Conservation (phyloP, 2,329 filamentous ascomycete species). For the Hysterium pulicare region DNA sequence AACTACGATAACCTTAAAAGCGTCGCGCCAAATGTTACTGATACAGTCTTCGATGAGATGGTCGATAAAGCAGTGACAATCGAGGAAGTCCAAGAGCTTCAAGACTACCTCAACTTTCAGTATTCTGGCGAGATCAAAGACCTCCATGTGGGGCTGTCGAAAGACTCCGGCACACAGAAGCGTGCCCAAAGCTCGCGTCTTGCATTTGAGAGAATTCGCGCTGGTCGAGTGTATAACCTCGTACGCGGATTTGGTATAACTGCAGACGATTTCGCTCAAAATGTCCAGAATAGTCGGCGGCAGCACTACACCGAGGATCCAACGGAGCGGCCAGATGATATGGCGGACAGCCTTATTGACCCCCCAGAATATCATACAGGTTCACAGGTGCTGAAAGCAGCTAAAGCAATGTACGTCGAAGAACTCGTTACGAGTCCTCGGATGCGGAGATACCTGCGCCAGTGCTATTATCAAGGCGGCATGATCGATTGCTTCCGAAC, state of each 20-base stretch:
- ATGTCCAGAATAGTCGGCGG: slow-evolving; percentile 69
- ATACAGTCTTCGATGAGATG: slow-evolving; percentile 77
- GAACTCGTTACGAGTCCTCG: slow-evolving; percentile 85
- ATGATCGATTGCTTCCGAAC: slow-evolving; percentile 85
- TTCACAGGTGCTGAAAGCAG: slow-evolving; percentile 70
- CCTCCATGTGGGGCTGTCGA: slow-evolving; percentile 60
- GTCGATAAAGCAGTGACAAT: slow-evolving; percentile 76
- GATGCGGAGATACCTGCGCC: slow-evolving; percentile 81
- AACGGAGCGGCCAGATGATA: slow-evolving; percentile 72
- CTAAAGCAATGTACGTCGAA: slow-evolving; percentile 85
- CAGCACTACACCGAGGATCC: slow-evolving; percentile 76
- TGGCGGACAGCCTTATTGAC: slow-evolving; percentile 74
- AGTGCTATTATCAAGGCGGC: slow-evolving; percentile 78
- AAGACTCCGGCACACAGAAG: slow-evolving; percentile 65
- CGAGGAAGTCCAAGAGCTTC: slow-evolving; percentile 93
- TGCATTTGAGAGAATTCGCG: slow-evolving; percentile 79
- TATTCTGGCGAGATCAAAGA: slow-evolving; percentile 84
- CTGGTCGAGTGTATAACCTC: slow-evolving; percentile 73
- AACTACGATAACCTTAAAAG: slow-evolving; percentile 70
- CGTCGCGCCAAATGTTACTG: slow-evolving; percentile 57
- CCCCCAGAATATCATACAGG: slow-evolving; percentile 72
- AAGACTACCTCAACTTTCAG: slow-evolving; percentile 94
- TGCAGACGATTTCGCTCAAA: slow-evolving; percentile 83
- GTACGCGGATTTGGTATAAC: slow-evolving; percentile 88
- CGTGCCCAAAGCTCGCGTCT: slow-evolving; percentile 80